Evolutionary conservation across 225 moss, liverwort and hornwort genomes (phyloP).

Genomic region (Anthoceros angustus): DNA sequence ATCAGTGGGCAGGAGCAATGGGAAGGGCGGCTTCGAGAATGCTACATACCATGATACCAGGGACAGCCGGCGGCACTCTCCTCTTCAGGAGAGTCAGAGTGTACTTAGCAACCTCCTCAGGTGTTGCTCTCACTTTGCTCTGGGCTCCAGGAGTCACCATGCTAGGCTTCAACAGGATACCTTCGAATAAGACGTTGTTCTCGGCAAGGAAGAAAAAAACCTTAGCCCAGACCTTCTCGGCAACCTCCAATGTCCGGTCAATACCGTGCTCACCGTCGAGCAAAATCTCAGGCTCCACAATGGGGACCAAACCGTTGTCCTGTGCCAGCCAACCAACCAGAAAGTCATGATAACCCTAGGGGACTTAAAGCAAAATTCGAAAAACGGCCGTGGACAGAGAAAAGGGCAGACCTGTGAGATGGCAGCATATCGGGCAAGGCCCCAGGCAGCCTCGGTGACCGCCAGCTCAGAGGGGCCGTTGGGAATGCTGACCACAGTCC

Average conservation of each 20-base stretch:
- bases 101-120: conserved; percentile 46
- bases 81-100: conserved; percentile 41
- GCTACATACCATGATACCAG: conserved; percentile 38
- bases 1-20: neutral
- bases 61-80: conserved; percentile 42
- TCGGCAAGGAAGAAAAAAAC: conserved; percentile 42
- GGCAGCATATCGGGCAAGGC: conserved; percentile 34
- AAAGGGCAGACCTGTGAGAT: conserved; percentile 13
- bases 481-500: conserved; percentile 36
- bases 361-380: neutral
- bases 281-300: conserved; percentile 35
- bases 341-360: neutral
- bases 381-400: neutral
- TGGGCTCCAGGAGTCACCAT: conserved; percentile 54
- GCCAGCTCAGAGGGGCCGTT: conserved; percentile 36
- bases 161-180: conserved; percentile 47
- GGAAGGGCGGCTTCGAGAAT: too few species aligned
- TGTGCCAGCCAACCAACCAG: neutral
- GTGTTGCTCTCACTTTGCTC: conserved; percentile 35
- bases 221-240: conserved; percentile 32
- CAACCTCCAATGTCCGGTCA: conserved; percentile 22
- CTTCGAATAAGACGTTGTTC: conserved; percentile 42
- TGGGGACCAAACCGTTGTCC: conserved; percentile 30
- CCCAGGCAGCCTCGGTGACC: conserved; percentile 28
- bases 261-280: conserved; percentile 27